Base-by-base conservation (phyloP, 2,329 filamentous ascomycete species). In the Huntiella decipiens region DNA sequence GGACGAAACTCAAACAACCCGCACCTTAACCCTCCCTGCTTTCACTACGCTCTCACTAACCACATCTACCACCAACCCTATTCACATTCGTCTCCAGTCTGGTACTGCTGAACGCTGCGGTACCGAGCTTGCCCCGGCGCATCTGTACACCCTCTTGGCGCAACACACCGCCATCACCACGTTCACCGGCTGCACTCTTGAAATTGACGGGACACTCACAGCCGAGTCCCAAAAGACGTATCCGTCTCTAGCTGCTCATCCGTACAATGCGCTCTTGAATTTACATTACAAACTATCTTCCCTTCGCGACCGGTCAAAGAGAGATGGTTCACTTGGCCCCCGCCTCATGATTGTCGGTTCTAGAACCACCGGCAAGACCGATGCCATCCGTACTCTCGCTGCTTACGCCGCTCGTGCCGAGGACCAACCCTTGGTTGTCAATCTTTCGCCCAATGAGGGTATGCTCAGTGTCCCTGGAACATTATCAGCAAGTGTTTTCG, bases 81-180 rank as follows among this genome's bases (percentile, higher is more conserved):
- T 70, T 43, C 60, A 61, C 35, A 57, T 72, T 41, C 68, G 86
- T 65, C 68, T 96, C 19, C 63, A 84, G 47, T 75, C 72, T 32
- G 91, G 91, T 51, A 85, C 79, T 1, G 91, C 88, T 42, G 91
- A 98, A 61, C 77, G 93, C 57, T 94, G 96, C 58, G 91, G 91
- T 58, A 87, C 88, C 46, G 91, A 98, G 64, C 79, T 98, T 38
- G 86, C 86, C 8, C 71, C 74, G 7, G 81, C 80, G 47, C 80
- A 81, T 44, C 70, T 74, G 7, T 96, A 96, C 65, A 78, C 70
- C 31, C 88, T 98, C 61, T 71, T 73, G 39, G 82, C 84, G 47
- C 74, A 73, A 53, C 92, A 92, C 65, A 82, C 82, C 48, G 87
- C 88, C 51, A 80, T 98, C 56, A 83, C 83, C 60, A 93, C 87